phyloP scores from a whole-genome alignment of 2,329 filamentous ascomycete genomes.

The Apiospora kogelbergensis region DNA sequence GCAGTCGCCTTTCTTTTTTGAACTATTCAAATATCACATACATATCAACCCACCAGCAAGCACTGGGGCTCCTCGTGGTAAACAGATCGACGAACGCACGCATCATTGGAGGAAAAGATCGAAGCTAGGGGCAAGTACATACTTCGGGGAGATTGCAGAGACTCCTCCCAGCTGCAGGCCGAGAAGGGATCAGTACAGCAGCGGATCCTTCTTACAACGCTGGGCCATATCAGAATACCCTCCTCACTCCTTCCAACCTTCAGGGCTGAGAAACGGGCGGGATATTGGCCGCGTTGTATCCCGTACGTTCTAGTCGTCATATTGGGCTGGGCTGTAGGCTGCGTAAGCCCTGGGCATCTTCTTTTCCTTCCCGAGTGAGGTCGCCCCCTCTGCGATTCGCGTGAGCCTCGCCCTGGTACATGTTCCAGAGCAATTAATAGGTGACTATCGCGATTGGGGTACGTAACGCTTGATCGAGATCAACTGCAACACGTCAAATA shows the following conservation, averaged over 20 bases:
- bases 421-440: not conserved
- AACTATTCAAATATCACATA: not conserved
- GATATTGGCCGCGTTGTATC: not conserved
- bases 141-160: not conserved
- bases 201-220: not conserved
- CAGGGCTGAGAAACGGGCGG: not conserved
- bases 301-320: not conserved
- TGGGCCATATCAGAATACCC: not conserved
- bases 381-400: not conserved
- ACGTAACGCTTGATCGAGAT: conserved; percentile 6
- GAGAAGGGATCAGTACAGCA: not conserved
- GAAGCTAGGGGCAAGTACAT: not conserved
- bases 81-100: not conserved
- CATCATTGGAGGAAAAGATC: not conserved
- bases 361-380: not conserved
- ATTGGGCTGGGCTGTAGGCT: not conserved
- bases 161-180: not conserved
- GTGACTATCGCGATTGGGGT: not conserved
- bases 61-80: not conserved
- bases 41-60: not conserved
- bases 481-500: not conserved
- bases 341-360: not conserved
- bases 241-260: not conserved
- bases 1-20: not conserved
- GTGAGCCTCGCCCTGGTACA: not conserved